phyloP scores from a whole-genome alignment of 495 filamentous ascomycete species.

The Penicillium simplicissimum region DNA sequence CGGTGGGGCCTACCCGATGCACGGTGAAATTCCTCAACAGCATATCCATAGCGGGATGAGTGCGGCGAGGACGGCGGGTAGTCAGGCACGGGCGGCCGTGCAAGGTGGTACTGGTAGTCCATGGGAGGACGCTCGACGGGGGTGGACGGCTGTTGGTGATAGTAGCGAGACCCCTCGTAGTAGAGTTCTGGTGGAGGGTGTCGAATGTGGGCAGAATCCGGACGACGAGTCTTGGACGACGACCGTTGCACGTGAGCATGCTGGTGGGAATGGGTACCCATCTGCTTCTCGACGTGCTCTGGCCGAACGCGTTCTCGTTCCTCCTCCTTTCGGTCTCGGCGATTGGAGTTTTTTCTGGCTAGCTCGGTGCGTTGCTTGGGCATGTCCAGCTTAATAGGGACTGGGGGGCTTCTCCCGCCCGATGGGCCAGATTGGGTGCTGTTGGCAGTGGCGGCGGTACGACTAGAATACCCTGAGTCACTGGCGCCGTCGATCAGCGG shows the following conservation, averaged over 20 bases:
- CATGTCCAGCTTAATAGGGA: constrained; percentile 44
- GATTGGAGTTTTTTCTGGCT: constrained; percentile 33
- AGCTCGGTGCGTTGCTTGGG: constrained; percentile 35
- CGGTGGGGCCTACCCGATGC: constrained; percentile 30
- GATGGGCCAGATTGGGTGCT: constrained; percentile 56
- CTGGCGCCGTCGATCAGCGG: constrained; percentile 52
- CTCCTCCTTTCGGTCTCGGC: constrained; percentile 39
- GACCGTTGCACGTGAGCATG: constrained; percentile 35
- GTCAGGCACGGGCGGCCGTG: constrained; percentile 34
- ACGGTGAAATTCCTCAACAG: constrained; percentile 31
- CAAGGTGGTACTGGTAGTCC: constrained; percentile 34
- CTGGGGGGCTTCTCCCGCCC: constrained; percentile 43
- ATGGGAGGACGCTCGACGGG: constrained; percentile 36
- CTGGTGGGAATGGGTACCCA: constrained; percentile 36
- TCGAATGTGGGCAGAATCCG: constrained; percentile 32
- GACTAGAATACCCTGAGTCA: constrained; percentile 68
- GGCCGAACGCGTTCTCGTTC: constrained; percentile 37
- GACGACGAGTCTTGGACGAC: constrained; percentile 39
- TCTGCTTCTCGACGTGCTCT: constrained; percentile 37
- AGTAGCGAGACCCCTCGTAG: constrained; percentile 32
- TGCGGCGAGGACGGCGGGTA: constrained; percentile 36
- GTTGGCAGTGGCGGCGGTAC: constrained; percentile 56
- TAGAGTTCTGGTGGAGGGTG: constrained; percentile 28
- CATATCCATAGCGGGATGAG: constrained; percentile 26
- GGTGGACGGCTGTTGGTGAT: constrained; percentile 34